Evolutionary conservation across 306 rosid genomes (phyloP), one percentile per base, ranked within the genome.

Genomic region (Dalbergia cultrata): DNA sequence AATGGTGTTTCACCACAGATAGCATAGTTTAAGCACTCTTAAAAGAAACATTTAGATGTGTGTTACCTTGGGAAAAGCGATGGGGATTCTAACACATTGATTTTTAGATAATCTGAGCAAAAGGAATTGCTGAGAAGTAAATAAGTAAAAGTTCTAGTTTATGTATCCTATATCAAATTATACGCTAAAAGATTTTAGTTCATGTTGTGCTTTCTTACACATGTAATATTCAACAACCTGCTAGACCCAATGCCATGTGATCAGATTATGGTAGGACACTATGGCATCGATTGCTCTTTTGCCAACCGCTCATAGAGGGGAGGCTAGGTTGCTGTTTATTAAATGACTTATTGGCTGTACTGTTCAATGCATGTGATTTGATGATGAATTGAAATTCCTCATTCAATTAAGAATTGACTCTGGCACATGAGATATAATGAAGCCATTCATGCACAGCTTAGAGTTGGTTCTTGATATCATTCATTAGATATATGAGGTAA

Each of bases 351-450:
- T 44, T 43, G 78, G 57, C 68, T 74, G 12, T 72, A 45, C 68
- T 22, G 19, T 31, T 60, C 52, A 26, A 43, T 17, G 39, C 31
- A 34, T 34, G 31, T 74, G 67, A 74, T 43, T 22, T 22, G 26
- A 22, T 22, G 33, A 74, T 43, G 35, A 58, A 26, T 47, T 35
- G 19, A 63, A 63, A 16, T 33, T 64, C 49, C 37, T 64, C 26
- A 64, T 64, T 64, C 14, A 12, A 22, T 64, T 64, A 21, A 64
- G 47, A 11, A 63, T 47, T 60, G 47, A 63, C 69, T 64, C 49
- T 3, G 9, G 5, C 39, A 35, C 39, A 6, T 6, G 39, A 35
- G 5, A 3, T 35, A 35, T 35, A 35, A 35, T 35, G 6, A 35
- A 35, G 5, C 6, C 6, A 35, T 35, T 35, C 39, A 35, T 35